These are phyloP conservation scores for Plasmodium coatneyi DNA, from an alignment of 169 alveolate genomes.

Conservation along the genomic window DNA sequence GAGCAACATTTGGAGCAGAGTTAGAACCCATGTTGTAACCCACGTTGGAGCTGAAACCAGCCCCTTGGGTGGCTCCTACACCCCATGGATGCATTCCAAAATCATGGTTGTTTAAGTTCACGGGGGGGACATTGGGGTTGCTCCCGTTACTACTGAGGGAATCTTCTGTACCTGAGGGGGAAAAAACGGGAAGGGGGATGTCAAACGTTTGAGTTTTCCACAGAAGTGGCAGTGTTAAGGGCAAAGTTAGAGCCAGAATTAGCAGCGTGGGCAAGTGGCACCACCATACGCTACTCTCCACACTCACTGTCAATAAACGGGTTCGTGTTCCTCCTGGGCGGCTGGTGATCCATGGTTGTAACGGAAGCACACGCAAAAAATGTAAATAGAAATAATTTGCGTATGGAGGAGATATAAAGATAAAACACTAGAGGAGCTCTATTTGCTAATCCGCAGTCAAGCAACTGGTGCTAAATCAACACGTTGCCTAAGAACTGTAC, in stretches of 20 bases:
- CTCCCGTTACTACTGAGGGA: neutral
- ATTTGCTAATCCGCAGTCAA: neutral
- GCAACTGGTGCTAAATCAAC: neutral
- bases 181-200: neutral
- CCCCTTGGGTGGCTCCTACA: neutral
- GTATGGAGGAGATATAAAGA: neutral
- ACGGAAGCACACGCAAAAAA: neutral
- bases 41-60: neutral
- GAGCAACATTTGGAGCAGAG: too few relatives aligned
- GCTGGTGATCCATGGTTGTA: neutral
- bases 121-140: neutral
- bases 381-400: neutral
- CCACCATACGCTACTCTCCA: neutral
- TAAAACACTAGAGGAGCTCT: neutral
- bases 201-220: neutral
- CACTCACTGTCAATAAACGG: slow-evolving; percentile 2
- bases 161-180: neutral
- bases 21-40: neutral
- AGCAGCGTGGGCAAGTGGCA: neutral
- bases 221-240: neutral
- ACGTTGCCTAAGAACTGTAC: neutral
- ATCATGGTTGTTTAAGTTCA: neutral
- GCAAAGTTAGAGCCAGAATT: too few relatives aligned
- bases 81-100: neutral
- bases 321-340: neutral